These are phyloP conservation scores for Pseudonitzschia pungens DNA, from an alignment of 108 stramenopile species.

Conservation along the genomic window DNA sequence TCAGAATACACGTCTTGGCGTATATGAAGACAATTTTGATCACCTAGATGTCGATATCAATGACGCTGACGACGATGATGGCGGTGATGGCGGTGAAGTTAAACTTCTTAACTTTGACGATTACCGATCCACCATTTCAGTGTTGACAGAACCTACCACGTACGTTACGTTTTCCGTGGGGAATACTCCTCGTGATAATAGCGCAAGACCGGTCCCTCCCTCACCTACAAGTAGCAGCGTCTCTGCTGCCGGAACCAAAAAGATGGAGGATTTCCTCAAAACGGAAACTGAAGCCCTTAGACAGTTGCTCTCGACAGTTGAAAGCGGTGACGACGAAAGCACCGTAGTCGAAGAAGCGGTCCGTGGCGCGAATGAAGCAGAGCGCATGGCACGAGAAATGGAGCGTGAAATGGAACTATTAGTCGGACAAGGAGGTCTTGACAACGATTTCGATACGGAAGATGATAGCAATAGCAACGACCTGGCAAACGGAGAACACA, in stretches of 20 bases:
- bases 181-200: not conserved
- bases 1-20: not conserved
- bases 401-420: constrained; percentile 2
- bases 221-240: not conserved
- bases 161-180: constrained; percentile 6
- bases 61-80: not conserved
- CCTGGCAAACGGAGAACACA: not conserved
- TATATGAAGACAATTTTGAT: not conserved
- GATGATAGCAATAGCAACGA: not conserved
- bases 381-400: constrained; percentile 49
- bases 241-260: constrained; percentile 9
- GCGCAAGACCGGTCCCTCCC: not conserved
- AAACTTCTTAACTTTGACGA: constrained; percentile 14
- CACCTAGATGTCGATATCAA: not conserved
- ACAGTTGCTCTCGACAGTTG: constrained; percentile 17
- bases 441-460: not conserved
- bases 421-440: not conserved
- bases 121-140: constrained; percentile 40
- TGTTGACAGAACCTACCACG: constrained; percentile 40
- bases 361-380: constrained; percentile 39
- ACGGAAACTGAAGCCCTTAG: constrained; percentile 50
- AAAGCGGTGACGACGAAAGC: not conserved
- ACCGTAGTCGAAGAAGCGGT: constrained; percentile 18
- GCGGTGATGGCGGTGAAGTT: no score
- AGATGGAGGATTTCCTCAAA: constrained; percentile 38